Evolutionary conservation across 2,329 filamentous ascomycete genomes (phyloP).

Genomic region (Teratosphaeria gauchensis): DNA sequence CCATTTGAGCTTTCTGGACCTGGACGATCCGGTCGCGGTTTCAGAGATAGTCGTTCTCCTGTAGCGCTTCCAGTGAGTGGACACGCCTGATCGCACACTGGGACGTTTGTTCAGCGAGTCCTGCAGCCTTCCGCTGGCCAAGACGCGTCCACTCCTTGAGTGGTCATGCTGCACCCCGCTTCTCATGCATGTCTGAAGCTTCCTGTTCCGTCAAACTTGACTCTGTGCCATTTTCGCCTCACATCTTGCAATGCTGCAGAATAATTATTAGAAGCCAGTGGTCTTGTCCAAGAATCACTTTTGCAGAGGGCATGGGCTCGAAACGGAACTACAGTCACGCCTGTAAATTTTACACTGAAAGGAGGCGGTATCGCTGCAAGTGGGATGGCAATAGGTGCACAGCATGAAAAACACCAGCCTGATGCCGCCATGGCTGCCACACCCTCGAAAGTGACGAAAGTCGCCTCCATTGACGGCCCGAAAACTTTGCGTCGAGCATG

Average conservation of each 20-base stretch:
- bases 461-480: neutral
- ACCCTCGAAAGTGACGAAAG: neutral
- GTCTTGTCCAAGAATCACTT: neutral
- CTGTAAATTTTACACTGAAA: neutral
- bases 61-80: too few species aligned
- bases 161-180: neutral
- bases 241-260: too few species aligned
- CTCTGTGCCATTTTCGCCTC: too few species aligned
- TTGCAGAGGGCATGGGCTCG: too few species aligned
- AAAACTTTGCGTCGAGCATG: constrained; percentile 24
- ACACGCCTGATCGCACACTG: too few species aligned
- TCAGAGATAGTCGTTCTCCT: too few species aligned
- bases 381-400: neutral
- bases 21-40: too few species aligned
- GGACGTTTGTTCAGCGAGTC: too few species aligned
- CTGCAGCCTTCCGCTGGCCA: neutral
- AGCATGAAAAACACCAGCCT: neutral
- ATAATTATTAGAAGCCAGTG: neutral
- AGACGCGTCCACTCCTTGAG: neutral
- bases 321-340: neutral
- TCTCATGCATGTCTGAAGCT: neutral
- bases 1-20: too few species aligned
- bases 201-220: neutral
- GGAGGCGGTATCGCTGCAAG: neutral
- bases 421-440: neutral